Evolutionary conservation across 2,329 filamentous ascomycete genomes (phyloP), one percentile per base, ranked within the genome.

Genomic region (Cladorrhinum sp.): DNA sequence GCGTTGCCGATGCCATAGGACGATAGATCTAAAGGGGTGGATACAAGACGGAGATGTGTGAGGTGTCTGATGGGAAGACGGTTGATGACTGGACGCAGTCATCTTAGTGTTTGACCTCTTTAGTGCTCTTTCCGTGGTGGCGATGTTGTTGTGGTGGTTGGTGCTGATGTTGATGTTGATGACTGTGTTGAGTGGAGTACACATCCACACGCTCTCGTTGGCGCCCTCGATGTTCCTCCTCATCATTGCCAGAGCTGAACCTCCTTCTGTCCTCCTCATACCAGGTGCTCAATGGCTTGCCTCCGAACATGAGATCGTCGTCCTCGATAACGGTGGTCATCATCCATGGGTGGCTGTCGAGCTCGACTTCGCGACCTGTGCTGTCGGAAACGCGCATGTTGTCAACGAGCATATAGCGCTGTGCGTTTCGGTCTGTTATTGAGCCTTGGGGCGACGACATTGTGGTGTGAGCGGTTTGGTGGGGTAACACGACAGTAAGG

Each of bases 241-340:
- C 77, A 53, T 73, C 73, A 55, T 65, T 51, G 64, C 50, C 66
- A 23, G 69, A 71, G 72, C 75, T 79, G 55, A 78, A 70, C 18
- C 77, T 73, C 55, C 77, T 73, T 48, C 81, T 76, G 64, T 84
- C 82, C 73, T 86, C 83, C 72, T 86, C 83, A 70, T 86, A 84
- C 82, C 82, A 85, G 16, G 79, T 74, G 70, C 82, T 82, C 48
- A 86, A 72, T 42, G 82, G 77, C 77, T 86, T 86, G 67, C 83
- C 83, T 59, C 82, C 82, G 66, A 86, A 86, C 71, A 79, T 85
- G 39, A 86, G 75, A 65, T 86, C 83, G 60, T 85, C 82, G 68
- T 86, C 83, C 59, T 86, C 82, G 67, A 86, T 86, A 62, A 82
- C 75, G 54, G 80, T 85, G 33, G 80, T 78, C 58, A 80, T 76